Base-by-base conservation (phyloP, 2,329 filamentous ascomycete genomes). In the Penicillium occitanis region DNA sequence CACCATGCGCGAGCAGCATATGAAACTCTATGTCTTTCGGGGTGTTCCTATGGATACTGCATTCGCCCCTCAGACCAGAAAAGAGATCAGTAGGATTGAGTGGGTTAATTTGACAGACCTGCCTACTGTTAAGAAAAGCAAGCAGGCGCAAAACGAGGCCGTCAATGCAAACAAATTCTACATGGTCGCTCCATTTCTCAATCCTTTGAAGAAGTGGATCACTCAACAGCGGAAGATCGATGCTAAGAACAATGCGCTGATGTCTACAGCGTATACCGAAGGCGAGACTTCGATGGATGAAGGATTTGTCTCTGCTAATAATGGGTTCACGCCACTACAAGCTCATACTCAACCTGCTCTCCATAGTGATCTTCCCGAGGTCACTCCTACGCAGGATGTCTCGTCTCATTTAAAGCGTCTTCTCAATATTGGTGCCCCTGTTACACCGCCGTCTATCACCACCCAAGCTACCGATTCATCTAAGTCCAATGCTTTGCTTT, bases 71-170 rank as follows among this genome's bases (percentile, higher is more conserved):
- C 89, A 89, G 71, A 98, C 95, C 5, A 86, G 96, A 65, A 98
- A 98, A 78, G 96, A 99, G 78, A 99, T 99, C 74, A 96, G 94
- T 79, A 96, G 92, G 79, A 97, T 99, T 67, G 84, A 92, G 75
- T 99, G 95, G 95, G 97, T 96, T 80, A 92, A 89, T 71, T 82
- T 99, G 48, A 91, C 90, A 0, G 93, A 97, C 68, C 85, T 99
- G 30, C 94, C 95, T 0, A 92, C 91, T 0, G 88, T 92, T 72
- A 88, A 89, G 64, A 91, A 90, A 76, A 88, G 84, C 70, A 93
- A 90, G 74, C 60, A 63, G 46, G 42, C 60, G 25, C 84, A 88
- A n/a, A 84, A 87, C 55, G 85, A 89, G 61, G 83, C 81, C 14
- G 79, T 84, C 2, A 91, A 90, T 71, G 88, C 88, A 48, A 93